Conservation (phyloP, 2,329 filamentous ascomycete genomes). For the Cercospora berteroae region DNA sequence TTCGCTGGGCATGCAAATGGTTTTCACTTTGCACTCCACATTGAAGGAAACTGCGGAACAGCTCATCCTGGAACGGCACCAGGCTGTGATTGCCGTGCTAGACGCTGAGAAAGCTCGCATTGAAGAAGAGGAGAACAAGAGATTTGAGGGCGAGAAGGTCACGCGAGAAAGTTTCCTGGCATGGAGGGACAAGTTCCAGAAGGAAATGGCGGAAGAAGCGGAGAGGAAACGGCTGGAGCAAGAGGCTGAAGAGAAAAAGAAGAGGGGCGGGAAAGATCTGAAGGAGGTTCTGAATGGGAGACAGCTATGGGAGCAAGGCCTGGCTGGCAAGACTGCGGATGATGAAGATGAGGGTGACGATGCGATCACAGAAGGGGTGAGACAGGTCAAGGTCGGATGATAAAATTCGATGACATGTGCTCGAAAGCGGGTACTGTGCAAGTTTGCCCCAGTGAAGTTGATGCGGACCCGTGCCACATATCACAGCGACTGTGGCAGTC, state of each 20-base stretch:
- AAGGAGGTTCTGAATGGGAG: constrained; percentile 74
- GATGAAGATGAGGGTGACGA: constrained; percentile 67
- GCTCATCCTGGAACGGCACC: constrained; percentile 71
- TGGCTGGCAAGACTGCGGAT: constrained; percentile 62
- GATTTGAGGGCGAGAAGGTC: constrained; percentile 89
- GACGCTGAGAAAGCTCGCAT: constrained; percentile 58
- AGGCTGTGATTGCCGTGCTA: constrained; percentile 55
- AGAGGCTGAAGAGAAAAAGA: constrained; percentile 66
- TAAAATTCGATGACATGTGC: constrained; percentile 19
- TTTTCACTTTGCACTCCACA: constrained; percentile 84
- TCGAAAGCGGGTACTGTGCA: background rate
- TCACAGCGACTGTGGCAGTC: background rate
- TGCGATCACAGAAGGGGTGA: constrained; percentile 60
- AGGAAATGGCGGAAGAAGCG: constrained; percentile 76
- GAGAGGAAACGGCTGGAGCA: constrained; percentile 57
- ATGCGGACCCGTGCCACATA: background rate
- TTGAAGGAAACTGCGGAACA: constrained; percentile 90
- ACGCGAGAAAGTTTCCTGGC: constrained; percentile 80
- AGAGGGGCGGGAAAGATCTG: constrained; percentile 57
- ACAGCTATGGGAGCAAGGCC: constrained; percentile 50
- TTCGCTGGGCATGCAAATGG: constrained; percentile 95
- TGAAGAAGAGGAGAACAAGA: constrained; percentile 91
- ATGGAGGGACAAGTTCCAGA: constrained; percentile 75
- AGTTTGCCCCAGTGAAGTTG: background rate
- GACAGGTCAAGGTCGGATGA: constrained; percentile 65